Base-by-base conservation (phyloP, 2,329 filamentous ascomycete genomes). In the Fusarium protoensiforme region DNA sequence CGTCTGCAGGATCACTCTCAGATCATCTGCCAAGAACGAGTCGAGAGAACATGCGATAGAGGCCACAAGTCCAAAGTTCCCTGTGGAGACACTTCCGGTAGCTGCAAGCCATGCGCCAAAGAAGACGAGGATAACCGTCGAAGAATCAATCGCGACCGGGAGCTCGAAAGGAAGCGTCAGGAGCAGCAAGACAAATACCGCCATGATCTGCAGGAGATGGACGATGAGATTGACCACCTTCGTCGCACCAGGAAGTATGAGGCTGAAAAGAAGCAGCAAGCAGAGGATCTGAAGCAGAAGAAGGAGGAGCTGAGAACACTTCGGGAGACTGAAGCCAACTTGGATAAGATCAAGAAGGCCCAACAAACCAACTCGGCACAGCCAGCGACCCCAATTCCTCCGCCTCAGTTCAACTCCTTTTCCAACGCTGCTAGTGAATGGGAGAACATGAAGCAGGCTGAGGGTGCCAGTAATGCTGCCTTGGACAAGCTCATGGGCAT, bases 401-500 rank as follows among this genome's bases (percentile, higher is more conserved):
- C 9, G 3, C n/a, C 35, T 29, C 60, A 22, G 18, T 18, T 22
- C 2, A 36, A 48, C 14, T 0, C 33, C 1, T 10, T 56, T 2
- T 66, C 72, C 0, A 73, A 70, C 41, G 68, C 75, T 33, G 85
- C 89, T 0, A 79, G 80, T 1, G 80, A 93, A 20, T 94, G 92
- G 93, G 81, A 91, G 16, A 77, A 83, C 1, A 85, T 91, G 73
- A 94, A 94, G 76, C 57, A 81, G 2, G 77, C 80, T 1, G 86
- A 91, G 35, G 84, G 84, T 1, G 85, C 87, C 0, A 73, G 75
- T 1, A 93, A 89, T 69, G 75, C 80, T 0, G 83, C 87, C 0
- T 75, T 95, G 0, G 92, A 95, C 67, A 77, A 83, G 0, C 76
- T 95, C 10, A 94, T 95, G 90, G 80, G 78, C 0, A 91, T 95